Percentiles rank a stretch among this genome's conserved stretches.
phyloP scores from a whole-genome alignment of 208 protist species.

The Kentomonas sorsogonicus region DNA sequence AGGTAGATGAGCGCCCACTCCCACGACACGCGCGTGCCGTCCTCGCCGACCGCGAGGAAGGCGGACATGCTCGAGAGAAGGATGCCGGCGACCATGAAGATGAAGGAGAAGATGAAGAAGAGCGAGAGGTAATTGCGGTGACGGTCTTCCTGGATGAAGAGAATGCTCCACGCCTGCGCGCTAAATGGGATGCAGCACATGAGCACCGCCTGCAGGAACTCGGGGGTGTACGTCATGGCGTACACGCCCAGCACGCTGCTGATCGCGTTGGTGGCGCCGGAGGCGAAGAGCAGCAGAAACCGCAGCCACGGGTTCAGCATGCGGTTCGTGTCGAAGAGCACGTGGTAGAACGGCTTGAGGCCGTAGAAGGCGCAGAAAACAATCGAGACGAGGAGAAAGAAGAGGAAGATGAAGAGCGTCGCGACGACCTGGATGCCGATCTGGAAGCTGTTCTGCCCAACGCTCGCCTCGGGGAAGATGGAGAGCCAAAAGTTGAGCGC shows the following conservation, averaged over 20 bases:
- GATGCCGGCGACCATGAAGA: conserved; percentile 61
- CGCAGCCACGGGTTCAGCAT: conserved; percentile 43
- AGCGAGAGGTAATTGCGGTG: conserved; percentile 67
- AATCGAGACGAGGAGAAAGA: conserved; percentile 29
- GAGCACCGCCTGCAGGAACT: conserved; percentile 76
- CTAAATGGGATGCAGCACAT: conserved; percentile 69
- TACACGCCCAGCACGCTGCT: conserved; percentile 51
- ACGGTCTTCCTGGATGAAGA: conserved; percentile 67
- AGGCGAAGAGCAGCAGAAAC: conserved; percentile 65
- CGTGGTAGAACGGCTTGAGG: conserved; percentile 31
- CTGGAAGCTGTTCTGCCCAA: conserved; percentile 40
- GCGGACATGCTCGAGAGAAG: conserved; percentile 47
- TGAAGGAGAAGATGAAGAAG: conserved; percentile 55
- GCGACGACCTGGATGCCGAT: conserved; percentile 71
- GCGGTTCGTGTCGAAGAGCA: conserved; percentile 51
- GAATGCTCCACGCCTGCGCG: conserved; percentile 67
- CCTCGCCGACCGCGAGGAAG: conserved; percentile 26
- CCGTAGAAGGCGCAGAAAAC: conserved; percentile 42
- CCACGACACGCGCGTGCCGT: conserved; percentile 25
- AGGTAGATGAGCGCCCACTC: conserved; percentile 72
- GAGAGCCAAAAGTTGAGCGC: conserved; percentile 72
- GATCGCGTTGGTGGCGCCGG: conserved; percentile 55
- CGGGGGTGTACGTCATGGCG: conserved; percentile 64
- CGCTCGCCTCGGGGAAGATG: conserved; percentile 30
- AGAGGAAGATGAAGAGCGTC: conserved; percentile 40